Evolutionary conservation across 1,284 basidiomycete genomes (phyloP), one percentile per base, ranked within the genome.

Genomic region (Pascua guehoae): DNA sequence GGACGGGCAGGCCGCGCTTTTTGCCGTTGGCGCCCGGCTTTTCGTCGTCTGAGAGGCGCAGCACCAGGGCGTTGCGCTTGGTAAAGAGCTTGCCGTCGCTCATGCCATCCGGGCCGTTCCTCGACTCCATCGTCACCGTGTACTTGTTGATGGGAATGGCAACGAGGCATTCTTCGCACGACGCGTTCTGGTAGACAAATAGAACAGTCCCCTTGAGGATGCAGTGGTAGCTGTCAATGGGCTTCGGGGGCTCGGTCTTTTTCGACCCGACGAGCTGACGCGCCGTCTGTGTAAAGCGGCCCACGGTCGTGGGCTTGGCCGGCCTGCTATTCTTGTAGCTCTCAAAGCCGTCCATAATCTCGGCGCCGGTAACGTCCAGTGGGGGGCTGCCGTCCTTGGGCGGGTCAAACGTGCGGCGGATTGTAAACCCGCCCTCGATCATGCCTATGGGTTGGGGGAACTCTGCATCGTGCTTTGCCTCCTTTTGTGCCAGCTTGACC

Each of bases 211-310:
- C 89, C 81, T 94, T 95, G 69, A 96, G 82, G 4, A 87, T 88
- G 53, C 87, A 86, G 74, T 86, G 94, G 85, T 88, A 95, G 81
- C 83, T 87, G 73, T 95, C 91, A 75, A 88, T 89, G 15, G 90
- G 24, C 24, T 7, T 3, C 24, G 24, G 89, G 41, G 86, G 81
- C n/a, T 49, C 48, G 36, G 17, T 8, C 65, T 87, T 88, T 12
- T 88, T 86, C 11, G 55, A 37, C 8, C 24, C 42, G 12, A 46
- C 45, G 14, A 57, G 24, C 10, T 41, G 43, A 40, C 59, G 59
- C 43, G 57, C 57, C 2, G 50, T 51, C 36, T 57, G 53, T 11
- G 56, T 47, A 4, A 54, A 47, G 12, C 59, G 55, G n/a, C 41
- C 49, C n/a, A 56, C 47, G 39, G 49, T 44, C 86, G 56, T 86